phyloP scores from a whole-genome alignment of 768 basidiomycete genomes.

The Boletellus emodensis region DNA sequence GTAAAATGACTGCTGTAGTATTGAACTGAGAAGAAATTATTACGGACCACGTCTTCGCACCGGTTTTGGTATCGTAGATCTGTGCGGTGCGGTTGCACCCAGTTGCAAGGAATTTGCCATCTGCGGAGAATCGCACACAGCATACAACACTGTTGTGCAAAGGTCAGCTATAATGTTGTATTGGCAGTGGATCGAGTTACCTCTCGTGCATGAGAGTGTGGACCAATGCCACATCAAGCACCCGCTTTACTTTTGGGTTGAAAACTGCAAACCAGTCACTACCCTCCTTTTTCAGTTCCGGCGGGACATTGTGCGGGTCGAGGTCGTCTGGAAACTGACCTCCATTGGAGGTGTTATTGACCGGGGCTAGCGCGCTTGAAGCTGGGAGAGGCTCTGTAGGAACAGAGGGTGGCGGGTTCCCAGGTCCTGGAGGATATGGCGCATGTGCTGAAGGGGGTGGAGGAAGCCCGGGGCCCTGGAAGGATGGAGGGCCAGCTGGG shows the following conservation, averaged over 20 bases:
- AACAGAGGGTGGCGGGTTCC: constrained; percentile 30
- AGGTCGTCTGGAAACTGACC: constrained; percentile 34
- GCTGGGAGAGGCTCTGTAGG: constrained; percentile 23
- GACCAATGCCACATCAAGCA: constrained; percentile 73
- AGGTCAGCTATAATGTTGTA: constrained; percentile 6
- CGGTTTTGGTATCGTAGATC: constrained; percentile 90
- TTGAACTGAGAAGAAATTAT: background rate
- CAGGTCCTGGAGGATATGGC: constrained; percentile 31
- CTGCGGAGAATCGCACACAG: constrained; percentile 91
- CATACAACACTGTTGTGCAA: constrained; percentile 60
- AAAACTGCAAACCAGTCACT: constrained; percentile 88
- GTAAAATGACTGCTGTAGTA: constrained; percentile 7
- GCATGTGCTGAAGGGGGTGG: constrained; percentile 31
- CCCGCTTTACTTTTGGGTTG: constrained; percentile 74
- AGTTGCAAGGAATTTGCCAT: constrained; percentile 89
- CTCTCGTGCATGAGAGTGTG: constrained; percentile 92
- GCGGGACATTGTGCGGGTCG: constrained; percentile 32
- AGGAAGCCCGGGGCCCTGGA: constrained; percentile 35
- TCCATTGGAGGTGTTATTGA: constrained; percentile 26
- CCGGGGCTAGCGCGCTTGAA: constrained; percentile 24
- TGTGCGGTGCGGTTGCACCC: constrained; percentile 96
- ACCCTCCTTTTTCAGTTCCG: constrained; percentile 55
- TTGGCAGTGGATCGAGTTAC: constrained; percentile 37
- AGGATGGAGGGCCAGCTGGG: constrained; percentile 28
- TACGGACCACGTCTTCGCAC: constrained; percentile 75